Base-by-base conservation (phyloP, 768 basidiomycete genomes). In the Mrakia gelida region DNA sequence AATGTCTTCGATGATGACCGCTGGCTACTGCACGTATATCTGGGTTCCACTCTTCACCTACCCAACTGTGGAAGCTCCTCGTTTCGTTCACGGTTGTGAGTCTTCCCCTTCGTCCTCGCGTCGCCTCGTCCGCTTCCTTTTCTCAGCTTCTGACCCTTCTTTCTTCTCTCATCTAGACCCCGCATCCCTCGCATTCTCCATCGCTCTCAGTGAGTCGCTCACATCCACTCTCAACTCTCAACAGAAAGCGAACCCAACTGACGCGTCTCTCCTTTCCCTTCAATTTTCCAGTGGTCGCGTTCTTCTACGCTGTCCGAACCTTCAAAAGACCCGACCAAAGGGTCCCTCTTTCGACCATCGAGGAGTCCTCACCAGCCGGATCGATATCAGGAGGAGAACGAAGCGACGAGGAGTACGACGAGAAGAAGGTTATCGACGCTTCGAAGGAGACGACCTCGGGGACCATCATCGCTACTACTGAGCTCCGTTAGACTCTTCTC, bases 1-100 rank as follows among this genome's bases (percentile, higher is more conserved):
- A 52, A 81, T 81, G 67, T 75, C 76, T 26, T 76, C 76, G 32
- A 82, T 81, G 45, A 82, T 82, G 82, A 81, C 81, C 0, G 16
- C 76, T 43, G 82, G 82, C 0, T 82, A 81, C 76, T 74, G 76
- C 73, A 77, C 76, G 5, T 76, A 81, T n/a, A 77, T 81, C 77
- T 81, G 80, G 80, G 78, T 82, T 5, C 82, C 82, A 0, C 75
- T 82, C 2, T 80, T 82, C 74, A 82, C 81, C 54, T 82, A 80
- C 80, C 80, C 82, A 21, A 82, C 82, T 8, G 79, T 82, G 43
- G 78, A 82, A 43, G 80, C 82, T 9, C 82, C 82, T 3, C 43
- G 77, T 5, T 82, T 81, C 79, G 38, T 43, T 9, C 65, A 82
- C 32, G 82, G 82, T 11, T 82, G 45, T 45, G 45, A 45, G 45